phyloP scores from a whole-genome alignment of 2,329 filamentous ascomycete species.

The Apiospora koreana region DNA sequence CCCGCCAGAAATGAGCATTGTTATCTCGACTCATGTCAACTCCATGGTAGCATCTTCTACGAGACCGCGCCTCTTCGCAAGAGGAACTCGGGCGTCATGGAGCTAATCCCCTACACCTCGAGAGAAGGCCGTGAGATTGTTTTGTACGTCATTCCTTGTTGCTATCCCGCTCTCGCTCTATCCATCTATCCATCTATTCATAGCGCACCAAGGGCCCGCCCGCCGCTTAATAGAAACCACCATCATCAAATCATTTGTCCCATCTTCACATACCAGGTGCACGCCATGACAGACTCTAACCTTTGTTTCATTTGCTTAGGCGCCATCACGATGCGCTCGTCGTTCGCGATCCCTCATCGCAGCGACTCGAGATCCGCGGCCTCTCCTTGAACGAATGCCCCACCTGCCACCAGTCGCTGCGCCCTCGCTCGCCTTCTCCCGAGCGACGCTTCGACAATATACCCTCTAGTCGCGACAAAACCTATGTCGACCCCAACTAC shows the following conservation, averaged over 20 bases:
- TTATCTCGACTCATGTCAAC: not conserved
- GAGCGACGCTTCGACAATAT: slow-evolving; percentile 50
- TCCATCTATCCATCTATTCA: not conserved
- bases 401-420: slow-evolving; percentile 78
- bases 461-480: slow-evolving; percentile 46
- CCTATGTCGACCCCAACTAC: slow-evolving; percentile 88
- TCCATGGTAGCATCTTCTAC: not conserved
- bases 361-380: slow-evolving; percentile 79
- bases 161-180: not conserved
- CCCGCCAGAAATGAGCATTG: not conserved
- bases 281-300: not conserved
- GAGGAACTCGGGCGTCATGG: slow-evolving; percentile 43
- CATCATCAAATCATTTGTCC: too few relatives aligned
- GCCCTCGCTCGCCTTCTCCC: slow-evolving; percentile 44
- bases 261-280: not conserved
- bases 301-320: slow-evolving; percentile 45
- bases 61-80: not conserved
- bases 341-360: slow-evolving; percentile 82
- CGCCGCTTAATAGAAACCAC: not conserved
- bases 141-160: slow-evolving; percentile 59
- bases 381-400: slow-evolving; percentile 73
- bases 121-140: slow-evolving; percentile 77
- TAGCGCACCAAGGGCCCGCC: not conserved
- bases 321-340: slow-evolving; percentile 93
- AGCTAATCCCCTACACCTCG: slow-evolving; percentile 74